A percentile compares a stretch with the other conserved stretches of the same genome.
These are phyloP conservation scores for Choiromyces venosus DNA, from an alignment of 495 filamentous ascomycete species.

Conservation along the genomic window DNA sequence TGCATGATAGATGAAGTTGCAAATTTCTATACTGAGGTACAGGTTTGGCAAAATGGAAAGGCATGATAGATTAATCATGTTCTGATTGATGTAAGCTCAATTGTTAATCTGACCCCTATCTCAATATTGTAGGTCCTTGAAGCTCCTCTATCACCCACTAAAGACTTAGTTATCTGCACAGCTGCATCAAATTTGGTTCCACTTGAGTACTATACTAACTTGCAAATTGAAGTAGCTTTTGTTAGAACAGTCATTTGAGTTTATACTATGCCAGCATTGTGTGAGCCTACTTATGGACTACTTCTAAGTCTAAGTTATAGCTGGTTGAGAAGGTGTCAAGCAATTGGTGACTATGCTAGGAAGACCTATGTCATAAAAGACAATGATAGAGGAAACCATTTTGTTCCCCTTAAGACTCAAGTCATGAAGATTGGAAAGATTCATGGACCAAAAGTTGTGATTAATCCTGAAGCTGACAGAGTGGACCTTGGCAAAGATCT, in stretches of 20 bases:
- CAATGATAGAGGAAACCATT: neutral
- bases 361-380: constrained; percentile 5
- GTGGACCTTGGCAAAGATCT: constrained; percentile 3
- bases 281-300: neutral
- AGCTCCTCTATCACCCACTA: too few species aligned
- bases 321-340: constrained; percentile 4
- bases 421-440: neutral
- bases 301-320: neutral
- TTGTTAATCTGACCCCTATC: too few species aligned
- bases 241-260: neutral
- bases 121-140: too few species aligned
- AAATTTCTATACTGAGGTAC: neutral
- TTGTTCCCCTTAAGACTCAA: neutral
- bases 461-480: neutral
- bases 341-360: neutral
- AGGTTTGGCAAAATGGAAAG: too few species aligned
- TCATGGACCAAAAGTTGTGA: neutral
- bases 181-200: neutral
- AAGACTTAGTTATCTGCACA: constrained; percentile 1
- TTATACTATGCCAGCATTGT: neutral
- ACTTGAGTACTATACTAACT: neutral
- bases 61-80: neutral
- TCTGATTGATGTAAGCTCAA: neutral
- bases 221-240: neutral
- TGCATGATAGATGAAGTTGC: neutral